These are phyloP conservation scores for Thuidium tamariscinum DNA, from an alignment of 225 moss, liverwort and hornwort species.

Conservation along the genomic window DNA sequence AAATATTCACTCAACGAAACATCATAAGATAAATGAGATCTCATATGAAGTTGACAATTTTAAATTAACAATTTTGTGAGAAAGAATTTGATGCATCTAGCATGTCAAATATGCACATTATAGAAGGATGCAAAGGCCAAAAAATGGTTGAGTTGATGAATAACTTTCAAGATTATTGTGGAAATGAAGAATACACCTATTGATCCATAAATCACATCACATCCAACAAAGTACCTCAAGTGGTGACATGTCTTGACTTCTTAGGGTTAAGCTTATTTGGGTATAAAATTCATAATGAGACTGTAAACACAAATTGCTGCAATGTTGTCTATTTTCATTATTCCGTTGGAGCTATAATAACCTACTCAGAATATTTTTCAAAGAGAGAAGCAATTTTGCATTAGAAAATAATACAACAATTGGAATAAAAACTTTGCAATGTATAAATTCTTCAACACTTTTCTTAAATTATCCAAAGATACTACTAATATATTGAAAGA, in stretches of 20 bases:
- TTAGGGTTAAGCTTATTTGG: neutral
- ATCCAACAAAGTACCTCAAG: neutral
- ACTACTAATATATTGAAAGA: too few relatives aligned
- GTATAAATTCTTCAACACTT: neutral
- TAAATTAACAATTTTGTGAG: neutral
- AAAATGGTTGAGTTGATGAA: fast-evolving
- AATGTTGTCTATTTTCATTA: too few relatives aligned
- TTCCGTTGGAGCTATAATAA: neutral
- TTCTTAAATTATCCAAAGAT: neutral
- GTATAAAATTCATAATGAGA: too few relatives aligned
- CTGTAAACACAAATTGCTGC: neutral
- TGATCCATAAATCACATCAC: neutral
- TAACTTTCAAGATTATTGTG: neutral
- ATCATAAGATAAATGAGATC: neutral
- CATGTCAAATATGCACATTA: neutral
- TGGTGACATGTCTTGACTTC: fast-evolving
- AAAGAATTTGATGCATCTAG: neutral
- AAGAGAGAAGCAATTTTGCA: neutral
- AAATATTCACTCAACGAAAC: neutral
- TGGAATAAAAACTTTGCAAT: neutral
- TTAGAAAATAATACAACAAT: neutral
- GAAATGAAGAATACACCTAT: neutral
- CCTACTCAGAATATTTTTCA: neutral
- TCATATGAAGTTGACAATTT: too few relatives aligned
- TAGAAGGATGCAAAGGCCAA: neutral